Evolutionary conservation across 352 stramenopile genomes (phyloP).

Genomic region (Phytophthora pisi): DNA sequence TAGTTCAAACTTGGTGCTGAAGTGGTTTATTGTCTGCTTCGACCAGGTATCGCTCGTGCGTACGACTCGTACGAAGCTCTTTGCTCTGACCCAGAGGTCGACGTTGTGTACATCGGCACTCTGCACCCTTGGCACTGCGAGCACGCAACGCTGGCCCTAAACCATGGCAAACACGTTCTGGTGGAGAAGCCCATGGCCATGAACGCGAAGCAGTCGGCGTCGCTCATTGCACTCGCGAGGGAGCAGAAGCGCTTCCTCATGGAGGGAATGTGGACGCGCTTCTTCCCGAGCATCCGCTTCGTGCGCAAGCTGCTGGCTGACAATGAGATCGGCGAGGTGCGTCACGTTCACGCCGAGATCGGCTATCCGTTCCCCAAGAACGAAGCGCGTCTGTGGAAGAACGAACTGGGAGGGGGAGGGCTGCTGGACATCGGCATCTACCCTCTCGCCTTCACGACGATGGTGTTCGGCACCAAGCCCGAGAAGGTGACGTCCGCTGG

Average conservation of each 20-base stretch:
- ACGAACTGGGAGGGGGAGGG: slow-evolving; percentile 67
- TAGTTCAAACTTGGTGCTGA: not conserved
- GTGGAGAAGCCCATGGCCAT: slow-evolving; percentile 95
- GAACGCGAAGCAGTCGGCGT: slow-evolving; percentile 76
- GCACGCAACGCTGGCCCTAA: slow-evolving; percentile 76
- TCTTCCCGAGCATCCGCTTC: slow-evolving; percentile 76
- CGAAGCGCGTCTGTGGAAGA: slow-evolving; percentile 68
- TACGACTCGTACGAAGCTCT: slow-evolving; percentile 91
- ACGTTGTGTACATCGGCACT: slow-evolving; percentile 94
- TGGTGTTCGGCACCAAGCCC: slow-evolving; percentile 59
- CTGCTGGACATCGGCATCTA: slow-evolving; percentile 85
- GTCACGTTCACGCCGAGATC: slow-evolving; percentile 75
- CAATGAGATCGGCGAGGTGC: slow-evolving; percentile 69
- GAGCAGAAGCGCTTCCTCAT: slow-evolving; percentile 83
- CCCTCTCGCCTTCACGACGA: slow-evolving; percentile 70
- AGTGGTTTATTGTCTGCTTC: not conserved
- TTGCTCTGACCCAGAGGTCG: slow-evolving; percentile 72
- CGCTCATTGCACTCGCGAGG: slow-evolving; percentile 63
- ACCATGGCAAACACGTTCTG: slow-evolving; percentile 90
- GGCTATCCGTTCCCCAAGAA: slow-evolving; percentile 56
- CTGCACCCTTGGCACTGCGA: slow-evolving; percentile 87
- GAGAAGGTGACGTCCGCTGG: slow-evolving; percentile 55
- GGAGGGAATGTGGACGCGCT: slow-evolving; percentile 88
- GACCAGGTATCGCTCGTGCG: slow-evolving; percentile 47
- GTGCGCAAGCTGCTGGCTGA: slow-evolving; percentile 63